Base-by-base conservation (phyloP, 345 rosid genomes). In the Brassica rapa region DNA sequence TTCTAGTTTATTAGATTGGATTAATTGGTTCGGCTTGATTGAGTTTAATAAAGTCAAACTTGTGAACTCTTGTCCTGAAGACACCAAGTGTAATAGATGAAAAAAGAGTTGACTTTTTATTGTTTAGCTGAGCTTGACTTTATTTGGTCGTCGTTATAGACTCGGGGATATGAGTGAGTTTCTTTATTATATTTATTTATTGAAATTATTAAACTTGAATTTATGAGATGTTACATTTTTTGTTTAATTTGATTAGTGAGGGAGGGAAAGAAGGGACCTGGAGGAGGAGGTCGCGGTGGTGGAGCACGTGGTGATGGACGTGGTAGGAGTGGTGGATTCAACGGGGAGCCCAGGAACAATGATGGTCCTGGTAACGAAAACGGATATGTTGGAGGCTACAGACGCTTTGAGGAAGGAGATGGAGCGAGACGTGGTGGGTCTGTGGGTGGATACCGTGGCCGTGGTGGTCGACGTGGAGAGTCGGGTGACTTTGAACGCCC, bases 401-500 rank as follows among this genome's bases (percentile, higher is more conserved):
- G 89, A 84, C 72, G 83, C 87, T 59, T 80, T 68, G 65, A 74
- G 62, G 98, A 86, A 66, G 92, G 90, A n/a, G 97, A 86, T 15
- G 67, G 84, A 46, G 90, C 80, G 0, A 92, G 80, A 75, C 72
- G 82, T 66, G 88, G 87, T n/a, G 56, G 19, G 19, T 14, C 56
- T 14, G 56, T 51, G 6, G 56, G 56, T 43, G 84, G 87, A 46
- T 83, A 68, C 80, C 93, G 90, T 35, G 70, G 69, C 6, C 66
- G 75, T 1, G 75, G 67, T 3, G 83, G 84, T 73, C 93, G 93
- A 16, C 93, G 87, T 41, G 92, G 91, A 29, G 99, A 91, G 23
- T 88, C 30, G n/a, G 88, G 83, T 53, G 96, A 87, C 9, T 88
- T 82, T 2, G 94, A 88, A 69, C 91, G 88, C 27, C 89, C 97